These are phyloP conservation scores for Aspergillus pseudonomiae DNA, from an alignment of 2,329 filamentous ascomycete species.

Conservation along the genomic window DNA sequence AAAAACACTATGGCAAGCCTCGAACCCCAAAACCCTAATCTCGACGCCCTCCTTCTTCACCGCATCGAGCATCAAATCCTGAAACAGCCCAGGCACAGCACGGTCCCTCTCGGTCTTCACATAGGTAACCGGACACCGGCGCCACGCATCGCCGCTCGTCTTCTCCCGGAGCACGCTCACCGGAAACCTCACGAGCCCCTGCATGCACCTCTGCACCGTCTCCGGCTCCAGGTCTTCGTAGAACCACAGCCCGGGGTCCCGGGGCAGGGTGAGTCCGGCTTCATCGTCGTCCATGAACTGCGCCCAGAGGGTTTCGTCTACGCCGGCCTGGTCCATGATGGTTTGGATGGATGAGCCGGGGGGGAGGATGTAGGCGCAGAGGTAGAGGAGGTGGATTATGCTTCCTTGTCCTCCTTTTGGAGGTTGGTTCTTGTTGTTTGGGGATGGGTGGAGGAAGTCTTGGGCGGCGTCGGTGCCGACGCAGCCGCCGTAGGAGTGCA, in stretches of 20 bases:
- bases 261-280: constrained; percentile 3
- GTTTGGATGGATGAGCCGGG: background rate
- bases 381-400: background rate
- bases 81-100: constrained; percentile 13
- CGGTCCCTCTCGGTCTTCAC: constrained; percentile 17
- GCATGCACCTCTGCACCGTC: background rate
- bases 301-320: constrained; percentile 4
- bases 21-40: constrained; percentile 14
- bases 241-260: constrained; percentile 5
- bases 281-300: constrained; percentile 1
- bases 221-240: background rate
- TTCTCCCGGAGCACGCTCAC: background rate
- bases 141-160: constrained; percentile 15
- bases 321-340: background rate
- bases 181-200: constrained; percentile 9
- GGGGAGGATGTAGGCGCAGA: background rate
- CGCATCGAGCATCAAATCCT: constrained; percentile 20
- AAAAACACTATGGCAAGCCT: constrained; percentile 23
- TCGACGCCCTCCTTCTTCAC: constrained; percentile 10
- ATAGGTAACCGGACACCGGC: constrained; percentile 18
- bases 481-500: constrained; percentile 2
- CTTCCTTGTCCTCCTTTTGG: background rate
- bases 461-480: background rate
- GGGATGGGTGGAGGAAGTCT: background rate
- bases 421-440: too few relatives aligned